Evolutionary conservation across 768 basidiomycete genomes (phyloP).

Genomic region (Pleurotus eryngii): DNA sequence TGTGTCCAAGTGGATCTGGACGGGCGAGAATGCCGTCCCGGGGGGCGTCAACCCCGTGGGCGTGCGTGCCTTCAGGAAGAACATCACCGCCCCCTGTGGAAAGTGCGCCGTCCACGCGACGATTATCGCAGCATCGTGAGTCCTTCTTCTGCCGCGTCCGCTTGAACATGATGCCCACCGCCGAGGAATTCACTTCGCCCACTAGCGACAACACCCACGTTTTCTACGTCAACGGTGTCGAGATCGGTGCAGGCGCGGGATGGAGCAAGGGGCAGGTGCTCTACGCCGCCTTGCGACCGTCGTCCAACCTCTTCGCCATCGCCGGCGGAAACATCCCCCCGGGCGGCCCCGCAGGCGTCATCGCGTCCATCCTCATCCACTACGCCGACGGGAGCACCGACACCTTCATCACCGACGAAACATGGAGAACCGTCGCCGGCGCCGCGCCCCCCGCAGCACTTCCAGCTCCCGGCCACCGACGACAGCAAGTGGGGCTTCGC

Average conservation of each 20-base stretch:
- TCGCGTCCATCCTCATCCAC: slow-evolving; percentile 1
- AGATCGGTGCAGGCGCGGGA: background rate
- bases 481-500: background rate
- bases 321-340: background rate
- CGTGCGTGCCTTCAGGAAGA: background rate
- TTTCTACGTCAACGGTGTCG: slow-evolving; percentile 3
- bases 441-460: background rate
- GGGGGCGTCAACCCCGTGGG: background rate
- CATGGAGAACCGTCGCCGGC: background rate
- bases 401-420: slow-evolving; percentile 1
- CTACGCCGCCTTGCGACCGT: background rate
- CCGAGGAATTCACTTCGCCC: background rate
- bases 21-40: background rate
- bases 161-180: background rate
- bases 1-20: background rate
- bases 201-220: background rate
- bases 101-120: background rate
- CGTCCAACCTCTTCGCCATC: slow-evolving; percentile 6
- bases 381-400: slow-evolving; percentile 2
- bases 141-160: background rate
- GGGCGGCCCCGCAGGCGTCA: background rate
- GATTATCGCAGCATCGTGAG: background rate
- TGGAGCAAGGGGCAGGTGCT: background rate
- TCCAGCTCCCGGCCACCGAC: background rate
- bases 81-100: background rate